Conservation (phyloP, 352 stramenopile genomes). For the Phytophthora niederhauseri region DNA sequence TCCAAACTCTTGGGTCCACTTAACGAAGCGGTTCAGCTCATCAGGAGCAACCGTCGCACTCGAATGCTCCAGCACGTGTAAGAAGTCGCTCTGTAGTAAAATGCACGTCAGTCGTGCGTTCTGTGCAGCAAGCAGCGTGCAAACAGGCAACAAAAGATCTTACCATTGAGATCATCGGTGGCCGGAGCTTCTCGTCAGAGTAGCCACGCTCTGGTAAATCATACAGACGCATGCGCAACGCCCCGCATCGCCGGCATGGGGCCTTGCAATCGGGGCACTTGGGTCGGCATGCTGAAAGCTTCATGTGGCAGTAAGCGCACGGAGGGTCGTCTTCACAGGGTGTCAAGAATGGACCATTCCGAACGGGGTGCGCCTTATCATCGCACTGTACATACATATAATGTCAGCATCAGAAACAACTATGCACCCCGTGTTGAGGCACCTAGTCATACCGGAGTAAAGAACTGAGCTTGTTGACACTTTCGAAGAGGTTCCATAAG, state of each 20-base stretch:
- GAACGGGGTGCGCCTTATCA: constrained; percentile 64
- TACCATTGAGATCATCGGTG: constrained; percentile 90
- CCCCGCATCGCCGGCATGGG: constrained; percentile 73
- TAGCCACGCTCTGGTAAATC: constrained; percentile 84
- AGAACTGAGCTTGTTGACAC: constrained; percentile 97
- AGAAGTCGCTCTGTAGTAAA: constrained; percentile 93
- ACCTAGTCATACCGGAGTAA: constrained; percentile 57
- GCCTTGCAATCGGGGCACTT: constrained; percentile 76
- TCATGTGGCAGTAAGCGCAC: constrained; percentile 91
- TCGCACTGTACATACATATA: constrained; percentile 58
- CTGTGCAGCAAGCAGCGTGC: not conserved
- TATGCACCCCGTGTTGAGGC: not conserved
- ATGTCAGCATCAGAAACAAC: not conserved
- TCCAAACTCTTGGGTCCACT: constrained; percentile 99
- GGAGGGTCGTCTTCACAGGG: constrained; percentile 85
- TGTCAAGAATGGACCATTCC: constrained; percentile 76
- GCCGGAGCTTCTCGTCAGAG: constrained; percentile 84
- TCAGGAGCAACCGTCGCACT: constrained; percentile 95
- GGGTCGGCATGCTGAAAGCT: constrained; percentile 73
- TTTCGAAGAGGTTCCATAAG: constrained; percentile 97
- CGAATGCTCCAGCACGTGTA: constrained; percentile 94
- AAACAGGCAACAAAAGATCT: constrained; percentile 5
- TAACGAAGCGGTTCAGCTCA: constrained; percentile 97
- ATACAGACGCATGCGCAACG: constrained; percentile 86
- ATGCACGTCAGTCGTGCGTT: constrained; percentile 3